Evolutionary conservation across 2,329 filamentous ascomycete species (phyloP), one percentile per base, ranked within the genome.

Genomic region (Pseudogymnoascus destructans): DNA sequence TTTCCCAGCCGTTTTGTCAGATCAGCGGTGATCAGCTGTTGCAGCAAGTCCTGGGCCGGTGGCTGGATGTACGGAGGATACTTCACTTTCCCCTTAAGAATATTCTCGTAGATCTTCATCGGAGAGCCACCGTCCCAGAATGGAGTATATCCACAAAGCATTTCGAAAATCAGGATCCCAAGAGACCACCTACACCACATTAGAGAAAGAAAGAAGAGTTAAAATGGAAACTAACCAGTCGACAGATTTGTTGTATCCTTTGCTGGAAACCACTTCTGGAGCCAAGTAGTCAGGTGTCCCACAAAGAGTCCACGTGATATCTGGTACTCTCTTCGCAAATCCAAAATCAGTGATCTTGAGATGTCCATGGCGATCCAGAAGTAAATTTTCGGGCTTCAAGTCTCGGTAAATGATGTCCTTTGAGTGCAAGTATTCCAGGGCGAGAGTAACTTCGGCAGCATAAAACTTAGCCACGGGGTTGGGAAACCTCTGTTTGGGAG

Each of bases 21-120:
- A 70, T 98, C 93, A 33, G 87, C 82, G 23, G 93, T 98, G 72
- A 98, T 97, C 66, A 98, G 79, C 66, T 90, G 87, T 68, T 93
- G 86, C 33, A 98, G 81, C 59, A 98, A 78, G 71, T 97, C 88
- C 70, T 95, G 90, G 0, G 93, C 93, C 69, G 97, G 93, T 1
- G 87, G 84, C 70, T 97, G 89, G 67, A 98, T 88, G 71, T 97
- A 98, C 5, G 88, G 86, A 58, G 93, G 93, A 71, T 97, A 98
- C 74, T 96, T 97, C 72, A 98, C 88, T 66, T 87, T 86, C 61
- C 92, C 93, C 69, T 90, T 91, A 63, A 98, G 81, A 68, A 98
- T 98, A 71, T 98, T 98, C 76, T 98, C 93, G 75, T 98, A 98
- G 68, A 98, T 98, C 74, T 95, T 96, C 82, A 98, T 95, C 2